Conservation (phyloP, 441 rosid species). For the Pelargonium australe region DNA sequence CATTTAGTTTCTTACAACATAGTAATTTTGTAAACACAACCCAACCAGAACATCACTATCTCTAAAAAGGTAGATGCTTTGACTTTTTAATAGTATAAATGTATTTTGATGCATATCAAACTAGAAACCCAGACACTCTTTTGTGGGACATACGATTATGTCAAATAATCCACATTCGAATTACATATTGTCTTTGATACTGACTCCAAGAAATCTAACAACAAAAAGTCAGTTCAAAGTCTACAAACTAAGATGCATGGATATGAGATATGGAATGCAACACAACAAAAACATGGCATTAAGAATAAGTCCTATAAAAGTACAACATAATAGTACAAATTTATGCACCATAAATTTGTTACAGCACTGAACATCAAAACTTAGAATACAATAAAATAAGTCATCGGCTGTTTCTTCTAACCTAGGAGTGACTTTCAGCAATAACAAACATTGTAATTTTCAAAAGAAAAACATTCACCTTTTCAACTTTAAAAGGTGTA, state of each 20-base stretch:
- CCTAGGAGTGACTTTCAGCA: no score
- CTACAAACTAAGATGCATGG: background rate
- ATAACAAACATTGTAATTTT: no score
- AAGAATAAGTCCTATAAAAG: no score
- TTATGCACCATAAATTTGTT: no score
- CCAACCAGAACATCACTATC: conserved; percentile 1
- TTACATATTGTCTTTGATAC: background rate
- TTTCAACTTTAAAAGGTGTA: no score
- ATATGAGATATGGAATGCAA: background rate
- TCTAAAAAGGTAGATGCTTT: background rate
- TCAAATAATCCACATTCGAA: background rate
- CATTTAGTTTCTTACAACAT: background rate
- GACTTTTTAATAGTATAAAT: conserved; percentile 2
- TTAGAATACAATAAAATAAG: no score
- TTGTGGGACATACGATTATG: background rate
- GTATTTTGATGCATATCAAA: background rate
- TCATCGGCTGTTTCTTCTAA: no score
- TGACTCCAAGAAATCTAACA: background rate
- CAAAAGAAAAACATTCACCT: no score
- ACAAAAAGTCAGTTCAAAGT: background rate
- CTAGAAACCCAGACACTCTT: conserved; percentile 2
- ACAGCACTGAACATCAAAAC: no score
- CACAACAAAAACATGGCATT: background rate
- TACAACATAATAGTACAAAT: no score
- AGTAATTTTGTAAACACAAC: background rate